Conservation (phyloP, 371 early-diverging fungal species). For the Coemansia sp. region DNA sequence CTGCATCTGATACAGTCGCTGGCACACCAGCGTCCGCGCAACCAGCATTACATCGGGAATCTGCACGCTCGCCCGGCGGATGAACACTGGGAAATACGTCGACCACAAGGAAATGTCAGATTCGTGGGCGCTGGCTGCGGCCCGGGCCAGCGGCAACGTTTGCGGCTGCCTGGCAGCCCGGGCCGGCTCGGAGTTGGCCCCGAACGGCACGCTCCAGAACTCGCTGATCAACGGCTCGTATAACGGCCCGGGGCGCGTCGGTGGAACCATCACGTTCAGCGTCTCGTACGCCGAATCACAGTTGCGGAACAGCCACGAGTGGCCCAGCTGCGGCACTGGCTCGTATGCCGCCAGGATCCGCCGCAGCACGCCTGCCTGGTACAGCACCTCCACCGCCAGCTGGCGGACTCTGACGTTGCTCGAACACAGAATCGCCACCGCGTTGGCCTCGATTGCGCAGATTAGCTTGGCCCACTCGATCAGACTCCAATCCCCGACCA, state of each 20-base stretch:
- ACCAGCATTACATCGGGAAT: constrained; percentile 42
- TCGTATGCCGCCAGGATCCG: constrained; percentile 29
- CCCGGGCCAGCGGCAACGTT: constrained; percentile 24
- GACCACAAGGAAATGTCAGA: constrained; percentile 30
- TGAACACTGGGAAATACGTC: constrained; percentile 30
- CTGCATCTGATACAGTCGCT: constrained; percentile 51
- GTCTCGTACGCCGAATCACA: constrained; percentile 41
- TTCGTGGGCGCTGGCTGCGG: constrained; percentile 30
- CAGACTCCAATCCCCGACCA: constrained; percentile 25
- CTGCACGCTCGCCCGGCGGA: constrained; percentile 15
- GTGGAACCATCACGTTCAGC: constrained; percentile 31
- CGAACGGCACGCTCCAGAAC: constrained; percentile 41
- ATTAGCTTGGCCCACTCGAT: constrained; percentile 45
- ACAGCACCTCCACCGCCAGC: constrained; percentile 37
- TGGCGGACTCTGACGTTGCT: constrained; percentile 37
- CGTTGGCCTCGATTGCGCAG: constrained; percentile 46
- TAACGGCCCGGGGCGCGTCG: neutral
- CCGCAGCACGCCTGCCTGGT: constrained; percentile 33
- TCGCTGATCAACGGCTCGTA: constrained; percentile 16
- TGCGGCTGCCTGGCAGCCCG: neutral
- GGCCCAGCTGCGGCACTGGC: constrained; percentile 17
- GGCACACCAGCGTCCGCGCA: constrained; percentile 44
- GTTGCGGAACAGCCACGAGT: constrained; percentile 26
- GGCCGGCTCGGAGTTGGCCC: neutral
- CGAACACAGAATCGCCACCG: constrained; percentile 45